A percentile compares a stretch with the other conserved stretches of the same genome.
Conservation (phyloP, 1,284 basidiomycete species). For the Sporisorium exsertum region DNA sequence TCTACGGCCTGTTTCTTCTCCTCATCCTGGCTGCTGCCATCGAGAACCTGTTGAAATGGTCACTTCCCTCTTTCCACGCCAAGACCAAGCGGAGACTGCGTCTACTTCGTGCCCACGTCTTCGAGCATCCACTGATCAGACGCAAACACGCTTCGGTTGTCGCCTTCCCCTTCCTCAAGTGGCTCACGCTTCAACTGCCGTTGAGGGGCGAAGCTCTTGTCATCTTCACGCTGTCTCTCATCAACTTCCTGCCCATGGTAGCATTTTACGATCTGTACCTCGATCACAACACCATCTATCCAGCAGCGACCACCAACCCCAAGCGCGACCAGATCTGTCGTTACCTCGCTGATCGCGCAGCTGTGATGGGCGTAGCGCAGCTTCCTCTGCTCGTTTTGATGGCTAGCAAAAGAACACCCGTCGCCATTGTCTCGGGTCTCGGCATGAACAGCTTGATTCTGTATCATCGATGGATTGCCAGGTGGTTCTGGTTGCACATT, state of each 20-base stretch:
- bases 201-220: constrained; percentile 46
- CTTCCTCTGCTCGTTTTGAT: constrained; percentile 66
- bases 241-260: constrained; percentile 50
- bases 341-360: constrained; percentile 62
- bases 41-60: constrained; percentile 18
- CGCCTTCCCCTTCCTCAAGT: constrained; percentile 21
- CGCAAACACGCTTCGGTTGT: constrained; percentile 30
- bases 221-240: constrained; percentile 27
- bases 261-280: constrained; percentile 38
- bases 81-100: constrained; percentile 7
- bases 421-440: constrained; percentile 59
- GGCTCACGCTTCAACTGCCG: constrained; percentile 48
- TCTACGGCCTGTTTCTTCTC: constrained; percentile 30
- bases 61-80: constrained; percentile 1
- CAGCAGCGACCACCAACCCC: constrained; percentile 15
- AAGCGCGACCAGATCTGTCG: constrained; percentile 35
- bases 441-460: constrained; percentile 65
- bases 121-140: constrained; percentile 25
- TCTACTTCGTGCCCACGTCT: constrained; percentile 26
- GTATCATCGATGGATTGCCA: constrained; percentile 68
- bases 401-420: constrained; percentile 65
- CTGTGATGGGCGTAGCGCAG: constrained; percentile 54
- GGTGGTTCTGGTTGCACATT: constrained; percentile 57
- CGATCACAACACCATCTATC: constrained; percentile 20
- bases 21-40: constrained; percentile 20